phyloP scores from a whole-genome alignment of 768 basidiomycete species.

The Rhizopogon vulgaris region DNA sequence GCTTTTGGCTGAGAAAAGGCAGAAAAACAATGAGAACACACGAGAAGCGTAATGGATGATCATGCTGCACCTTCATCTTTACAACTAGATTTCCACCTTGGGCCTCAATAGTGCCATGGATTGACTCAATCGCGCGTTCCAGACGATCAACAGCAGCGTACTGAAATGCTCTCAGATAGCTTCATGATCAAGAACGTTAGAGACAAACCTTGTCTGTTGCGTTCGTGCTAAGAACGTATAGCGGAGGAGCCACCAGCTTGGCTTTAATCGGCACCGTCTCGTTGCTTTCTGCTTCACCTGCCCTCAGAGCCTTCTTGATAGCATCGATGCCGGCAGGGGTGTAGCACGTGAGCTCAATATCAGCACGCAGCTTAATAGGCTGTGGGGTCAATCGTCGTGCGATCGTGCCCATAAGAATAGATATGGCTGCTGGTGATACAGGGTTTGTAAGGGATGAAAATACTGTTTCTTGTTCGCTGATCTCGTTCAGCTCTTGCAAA shows the following conservation, averaged over 20 bases:
- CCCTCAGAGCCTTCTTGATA: constrained; percentile 85
- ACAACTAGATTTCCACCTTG: constrained; percentile 83
- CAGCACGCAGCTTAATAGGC: constrained; percentile 96
- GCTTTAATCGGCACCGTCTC: constrained; percentile 96
- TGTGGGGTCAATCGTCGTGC: constrained; percentile 95
- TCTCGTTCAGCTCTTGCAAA: background rate
- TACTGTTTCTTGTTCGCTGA: constrained; percentile 72
- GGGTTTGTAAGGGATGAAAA: constrained; percentile 63
- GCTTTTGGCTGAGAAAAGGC: constrained; percentile 75
- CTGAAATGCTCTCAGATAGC: constrained; percentile 26
- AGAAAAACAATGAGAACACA: background rate
- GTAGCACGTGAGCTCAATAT: constrained; percentile 96
- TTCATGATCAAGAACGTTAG: background rate
- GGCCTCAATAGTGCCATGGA: constrained; percentile 77
- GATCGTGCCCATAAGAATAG: constrained; percentile 73
- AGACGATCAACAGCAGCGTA: constrained; percentile 88
- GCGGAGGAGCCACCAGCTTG: constrained; percentile 90
- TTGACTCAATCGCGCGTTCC: constrained; percentile 89
- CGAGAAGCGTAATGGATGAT: background rate
- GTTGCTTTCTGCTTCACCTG: constrained; percentile 83
- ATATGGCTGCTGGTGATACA: constrained; percentile 49
- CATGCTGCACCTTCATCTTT: constrained; percentile 81
- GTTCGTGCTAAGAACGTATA: constrained; percentile 94
- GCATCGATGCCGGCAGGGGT: constrained; percentile 94
- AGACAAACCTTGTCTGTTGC: constrained; percentile 82